Percentiles rank a stretch among this genome's conserved stretches.
Conservation (phyloP, 805 yeast genomes). For the Pichia heedii region DNA sequence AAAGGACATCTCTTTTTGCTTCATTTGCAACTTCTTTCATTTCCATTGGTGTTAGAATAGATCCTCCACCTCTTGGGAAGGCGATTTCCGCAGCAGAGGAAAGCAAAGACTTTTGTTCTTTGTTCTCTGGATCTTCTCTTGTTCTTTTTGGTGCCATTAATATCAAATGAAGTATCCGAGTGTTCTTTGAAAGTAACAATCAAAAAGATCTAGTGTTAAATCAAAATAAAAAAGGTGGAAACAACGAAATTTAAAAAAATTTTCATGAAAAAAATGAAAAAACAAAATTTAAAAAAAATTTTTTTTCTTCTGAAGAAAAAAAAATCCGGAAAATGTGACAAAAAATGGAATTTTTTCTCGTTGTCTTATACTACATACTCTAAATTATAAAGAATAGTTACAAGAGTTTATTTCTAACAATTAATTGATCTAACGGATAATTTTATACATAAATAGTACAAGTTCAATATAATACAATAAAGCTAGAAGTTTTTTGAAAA, state of each 20-base stretch:
- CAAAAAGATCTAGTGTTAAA: neutral
- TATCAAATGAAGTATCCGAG: neutral
- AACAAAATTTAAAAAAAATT: neutral
- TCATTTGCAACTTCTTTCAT: conserved; percentile 88
- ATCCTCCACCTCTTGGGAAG: conserved; percentile 95
- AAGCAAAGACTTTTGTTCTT: conserved; percentile 22
- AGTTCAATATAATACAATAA: no score
- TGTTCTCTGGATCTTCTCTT: conserved; percentile 34
- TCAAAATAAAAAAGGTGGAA: neutral
- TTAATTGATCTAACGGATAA: no score
- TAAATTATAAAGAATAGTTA: no score
- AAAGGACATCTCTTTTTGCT: conserved; percentile 80
- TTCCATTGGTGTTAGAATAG: conserved; percentile 81
- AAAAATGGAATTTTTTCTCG: no score
- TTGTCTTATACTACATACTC: no score
- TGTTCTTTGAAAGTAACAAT: neutral
- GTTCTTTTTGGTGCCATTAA: conserved; percentile 33
- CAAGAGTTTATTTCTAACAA: no score
- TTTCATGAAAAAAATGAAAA: neutral
- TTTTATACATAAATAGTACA: no score
- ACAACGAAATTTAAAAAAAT: neutral
- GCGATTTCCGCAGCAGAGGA: conserved; percentile 37
- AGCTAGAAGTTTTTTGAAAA: no score
- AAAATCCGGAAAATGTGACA: neutral
- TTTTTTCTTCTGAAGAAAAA: neutral